These are phyloP conservation scores for Byssothecium circinans DNA, from an alignment of 2,329 filamentous ascomycete species.

Conservation along the genomic window DNA sequence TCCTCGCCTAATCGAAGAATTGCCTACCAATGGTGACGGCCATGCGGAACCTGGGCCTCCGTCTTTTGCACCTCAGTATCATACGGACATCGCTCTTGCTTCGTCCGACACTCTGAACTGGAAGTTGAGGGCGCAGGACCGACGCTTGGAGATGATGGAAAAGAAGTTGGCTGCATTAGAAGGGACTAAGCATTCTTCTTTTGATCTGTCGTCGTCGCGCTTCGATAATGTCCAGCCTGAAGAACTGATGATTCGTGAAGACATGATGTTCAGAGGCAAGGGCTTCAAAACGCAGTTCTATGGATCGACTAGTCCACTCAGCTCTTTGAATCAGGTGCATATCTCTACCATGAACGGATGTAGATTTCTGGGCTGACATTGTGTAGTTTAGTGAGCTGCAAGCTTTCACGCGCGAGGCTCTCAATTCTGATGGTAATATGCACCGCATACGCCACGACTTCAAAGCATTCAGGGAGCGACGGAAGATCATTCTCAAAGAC, in stretches of 20 bases:
- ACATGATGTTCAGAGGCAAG: slow-evolving; percentile 47
- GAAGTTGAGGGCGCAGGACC: slow-evolving; percentile 36
- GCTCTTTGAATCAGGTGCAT: slow-evolving; percentile 37
- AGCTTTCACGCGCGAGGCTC: slow-evolving; percentile 35
- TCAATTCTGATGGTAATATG: slow-evolving; percentile 33
- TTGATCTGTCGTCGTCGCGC: slow-evolving; percentile 13
- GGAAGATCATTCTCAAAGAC: slow-evolving; percentile 30
- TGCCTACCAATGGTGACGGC: slow-evolving; percentile 24
- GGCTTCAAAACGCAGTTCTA: slow-evolving; percentile 51
- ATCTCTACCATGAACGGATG: background rate
- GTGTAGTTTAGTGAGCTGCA: slow-evolving; percentile 41
- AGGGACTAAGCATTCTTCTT: slow-evolving; percentile 12
- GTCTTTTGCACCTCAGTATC: slow-evolving; percentile 7
- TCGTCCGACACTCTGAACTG: slow-evolving; percentile 24
- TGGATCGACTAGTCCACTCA: slow-evolving; percentile 46
- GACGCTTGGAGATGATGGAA: slow-evolving; percentile 35
- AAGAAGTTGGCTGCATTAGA: slow-evolving; percentile 28
- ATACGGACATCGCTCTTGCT: slow-evolving; percentile 5
- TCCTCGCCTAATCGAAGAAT: slow-evolving; percentile 39
- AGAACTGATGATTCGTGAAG: slow-evolving; percentile 33
- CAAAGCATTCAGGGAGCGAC: slow-evolving; percentile 33
- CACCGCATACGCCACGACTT: slow-evolving; percentile 36
- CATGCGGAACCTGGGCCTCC: slow-evolving; percentile 15
- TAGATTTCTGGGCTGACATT: slow-evolving; percentile 2
- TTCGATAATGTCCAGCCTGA: slow-evolving; percentile 14